These are phyloP conservation scores for Pseudoperonospora humuli DNA, from an alignment of 352 stramenopile genomes.

Conservation along the genomic window DNA sequence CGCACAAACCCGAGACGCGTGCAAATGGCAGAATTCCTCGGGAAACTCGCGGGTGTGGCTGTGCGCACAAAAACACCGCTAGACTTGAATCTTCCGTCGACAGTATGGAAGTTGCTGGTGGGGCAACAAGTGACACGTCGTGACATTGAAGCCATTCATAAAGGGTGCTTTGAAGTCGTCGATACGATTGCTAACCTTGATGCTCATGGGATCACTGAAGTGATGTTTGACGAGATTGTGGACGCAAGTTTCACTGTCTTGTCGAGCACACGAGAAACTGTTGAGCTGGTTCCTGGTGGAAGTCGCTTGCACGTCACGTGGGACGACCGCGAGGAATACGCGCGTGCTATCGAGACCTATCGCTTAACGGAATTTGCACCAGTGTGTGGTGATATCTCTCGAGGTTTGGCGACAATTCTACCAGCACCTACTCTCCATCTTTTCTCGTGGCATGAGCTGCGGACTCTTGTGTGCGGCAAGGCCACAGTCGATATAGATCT, in stretches of 20 bases:
- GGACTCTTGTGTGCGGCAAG: constrained; percentile 87
- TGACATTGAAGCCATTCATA: constrained; percentile 82
- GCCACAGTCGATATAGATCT: constrained; percentile 83
- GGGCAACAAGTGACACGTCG: constrained; percentile 56
- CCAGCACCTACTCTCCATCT: constrained; percentile 65
- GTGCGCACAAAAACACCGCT: constrained; percentile 91
- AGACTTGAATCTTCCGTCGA: constrained; percentile 84
- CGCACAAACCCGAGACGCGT: constrained; percentile 41
- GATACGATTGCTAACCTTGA: constrained; percentile 84
- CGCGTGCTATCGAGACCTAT: constrained; percentile 66
- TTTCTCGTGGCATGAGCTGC: constrained; percentile 86
- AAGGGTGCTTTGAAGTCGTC: constrained; percentile 82
- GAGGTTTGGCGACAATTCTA: constrained; percentile 83
- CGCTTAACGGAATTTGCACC: constrained; percentile 74
- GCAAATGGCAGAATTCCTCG: constrained; percentile 91
- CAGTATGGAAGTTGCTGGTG: constrained; percentile 92
- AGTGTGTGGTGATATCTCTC: constrained; percentile 60
- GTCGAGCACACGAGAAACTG: constrained; percentile 65
- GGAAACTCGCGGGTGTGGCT: constrained; percentile 91
- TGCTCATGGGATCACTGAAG: constrained; percentile 66
- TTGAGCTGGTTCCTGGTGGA: constrained; percentile 82
- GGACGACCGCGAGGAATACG: constrained; percentile 86
- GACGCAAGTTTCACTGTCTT: constrained; percentile 86
- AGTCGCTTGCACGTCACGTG: constrained; percentile 76
- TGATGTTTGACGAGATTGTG: constrained; percentile 88